A percentile compares a stretch with the other conserved stretches of the same genome.
phyloP scores from a whole-genome alignment of 352 stramenopile species.

The Aphanomyces euteiches region DNA sequence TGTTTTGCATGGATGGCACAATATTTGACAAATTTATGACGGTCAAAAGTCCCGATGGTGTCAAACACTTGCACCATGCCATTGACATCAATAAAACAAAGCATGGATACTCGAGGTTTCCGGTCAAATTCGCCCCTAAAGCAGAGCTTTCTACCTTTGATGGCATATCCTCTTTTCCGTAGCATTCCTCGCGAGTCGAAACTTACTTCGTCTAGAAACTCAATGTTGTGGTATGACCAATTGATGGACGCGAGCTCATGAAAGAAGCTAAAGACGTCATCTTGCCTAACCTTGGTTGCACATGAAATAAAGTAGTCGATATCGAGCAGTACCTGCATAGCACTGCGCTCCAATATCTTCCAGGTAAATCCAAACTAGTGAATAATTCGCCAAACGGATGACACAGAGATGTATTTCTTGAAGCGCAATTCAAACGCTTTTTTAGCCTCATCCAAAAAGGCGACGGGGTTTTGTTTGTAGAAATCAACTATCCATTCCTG shows the following conservation, averaged over 20 bases:
- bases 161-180: slow-evolving; percentile 32
- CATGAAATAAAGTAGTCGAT: too few species aligned
- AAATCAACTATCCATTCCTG: not conserved
- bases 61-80: slow-evolving; percentile 38
- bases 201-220: slow-evolving; percentile 37
- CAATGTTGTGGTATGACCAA: slow-evolving; percentile 30
- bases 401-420: not conserved
- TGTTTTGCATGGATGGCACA: slow-evolving; percentile 28
- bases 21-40: slow-evolving; percentile 32
- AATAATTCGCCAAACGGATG: not conserved
- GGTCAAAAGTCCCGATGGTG: slow-evolving; percentile 37
- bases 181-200: slow-evolving; percentile 42
- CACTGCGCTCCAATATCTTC: slow-evolving; percentile 9
- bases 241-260: slow-evolving; percentile 33
- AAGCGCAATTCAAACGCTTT: not conserved
- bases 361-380: not conserved
- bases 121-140: slow-evolving; percentile 35
- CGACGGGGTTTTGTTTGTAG: slow-evolving; percentile 1
- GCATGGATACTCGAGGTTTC: slow-evolving; percentile 36
- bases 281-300: not conserved
- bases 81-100: slow-evolving; percentile 32
- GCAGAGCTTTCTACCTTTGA: slow-evolving; percentile 31
- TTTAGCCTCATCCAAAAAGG: not conserved
- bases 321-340: not conserved
- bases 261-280: slow-evolving; percentile 7